Percentiles rank a stretch among this genome's conserved stretches.
Evolutionary conservation across 73 alveolate species (phyloP).

Genomic region (Breviolum minutum): DNA sequence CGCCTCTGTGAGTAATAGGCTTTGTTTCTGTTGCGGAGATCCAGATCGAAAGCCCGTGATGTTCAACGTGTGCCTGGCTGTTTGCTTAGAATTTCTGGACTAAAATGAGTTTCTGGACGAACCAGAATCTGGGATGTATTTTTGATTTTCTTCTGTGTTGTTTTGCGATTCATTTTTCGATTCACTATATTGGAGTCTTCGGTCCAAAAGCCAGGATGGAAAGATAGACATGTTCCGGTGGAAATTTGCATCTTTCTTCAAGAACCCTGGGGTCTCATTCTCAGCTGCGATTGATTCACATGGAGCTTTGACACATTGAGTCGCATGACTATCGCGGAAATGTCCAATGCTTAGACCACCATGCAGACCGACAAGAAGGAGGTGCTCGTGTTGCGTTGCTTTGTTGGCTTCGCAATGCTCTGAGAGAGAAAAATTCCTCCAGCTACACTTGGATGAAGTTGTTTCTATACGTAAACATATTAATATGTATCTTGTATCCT

Average conservation of each 20-base stretch:
- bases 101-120: background rate
- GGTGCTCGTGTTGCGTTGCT: background rate
- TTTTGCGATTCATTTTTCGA: background rate
- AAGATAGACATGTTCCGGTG: constrained; percentile 85
- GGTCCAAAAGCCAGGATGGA: constrained; percentile 52
- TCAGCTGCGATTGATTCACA: background rate
- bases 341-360: constrained; percentile 21
- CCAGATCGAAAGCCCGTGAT: constrained; percentile 28
- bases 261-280: constrained; percentile 70
- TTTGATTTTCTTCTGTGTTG: background rate
- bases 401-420: too few species aligned
- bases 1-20: constrained; percentile 56
- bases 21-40: constrained; percentile 23
- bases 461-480: too few species aligned
- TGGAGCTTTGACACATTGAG: background rate
- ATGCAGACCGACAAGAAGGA: constrained; percentile 91
- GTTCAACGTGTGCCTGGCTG: constrained; percentile 45
- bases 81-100: too few species aligned
- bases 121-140: background rate
- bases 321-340: background rate
- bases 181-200: background rate
- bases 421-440: too few species aligned
- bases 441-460: too few species aligned
- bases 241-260: constrained; percentile 84
- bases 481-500: too few species aligned